Conservation (phyloP, 2,329 filamentous ascomycete genomes). For the Phaeophleospora eucalypticola region DNA sequence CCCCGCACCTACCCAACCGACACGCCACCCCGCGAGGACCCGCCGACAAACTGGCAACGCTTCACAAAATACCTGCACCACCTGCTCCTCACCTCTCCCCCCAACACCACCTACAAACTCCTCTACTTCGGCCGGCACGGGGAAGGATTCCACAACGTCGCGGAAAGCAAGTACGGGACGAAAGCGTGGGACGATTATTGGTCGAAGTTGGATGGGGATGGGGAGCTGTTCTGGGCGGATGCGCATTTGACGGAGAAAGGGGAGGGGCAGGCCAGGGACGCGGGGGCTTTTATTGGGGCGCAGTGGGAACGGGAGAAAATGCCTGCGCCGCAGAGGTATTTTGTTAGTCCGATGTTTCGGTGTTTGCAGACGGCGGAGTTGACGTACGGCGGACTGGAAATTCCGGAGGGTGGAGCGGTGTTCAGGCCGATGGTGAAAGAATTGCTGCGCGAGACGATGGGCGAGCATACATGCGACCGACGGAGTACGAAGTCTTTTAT, state of each 20-base stretch:
- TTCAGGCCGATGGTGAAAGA: conserved; percentile 61
- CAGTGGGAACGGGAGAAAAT: conserved; percentile 35
- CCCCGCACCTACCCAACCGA: conserved; percentile 37
- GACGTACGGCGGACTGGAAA: conserved; percentile 54
- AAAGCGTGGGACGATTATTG: conserved; percentile 67
- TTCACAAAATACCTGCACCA: conserved; percentile 56
- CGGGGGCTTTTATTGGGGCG: conserved; percentile 56
- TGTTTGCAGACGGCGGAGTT: conserved; percentile 60
- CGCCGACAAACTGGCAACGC: conserved; percentile 61
- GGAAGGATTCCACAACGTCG: conserved; percentile 60
- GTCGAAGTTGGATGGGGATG: conserved; percentile 61
- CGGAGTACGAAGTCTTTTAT: conserved; percentile 56
- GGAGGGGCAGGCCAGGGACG: conserved; percentile 53
- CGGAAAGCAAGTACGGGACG: conserved; percentile 63
- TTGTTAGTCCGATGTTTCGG: conserved; percentile 60
- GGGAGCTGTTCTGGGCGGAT: conserved; percentile 60
- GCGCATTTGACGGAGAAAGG: conserved; percentile 58
- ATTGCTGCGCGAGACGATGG: conserved; percentile 61
- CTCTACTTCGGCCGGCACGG: conserved; percentile 67
- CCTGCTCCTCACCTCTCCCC: conserved; percentile 44
- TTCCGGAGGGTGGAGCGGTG: conserved; percentile 45
- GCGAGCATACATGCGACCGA: conserved; percentile 65
- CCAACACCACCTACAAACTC: conserved; percentile 58
- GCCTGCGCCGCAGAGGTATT: conserved; percentile 60
- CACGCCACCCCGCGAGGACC: conserved; percentile 11